These are phyloP conservation scores for Wickerhamiella occidentalis DNA, from an alignment of 805 yeast genomes.

Conservation along the genomic window DNA sequence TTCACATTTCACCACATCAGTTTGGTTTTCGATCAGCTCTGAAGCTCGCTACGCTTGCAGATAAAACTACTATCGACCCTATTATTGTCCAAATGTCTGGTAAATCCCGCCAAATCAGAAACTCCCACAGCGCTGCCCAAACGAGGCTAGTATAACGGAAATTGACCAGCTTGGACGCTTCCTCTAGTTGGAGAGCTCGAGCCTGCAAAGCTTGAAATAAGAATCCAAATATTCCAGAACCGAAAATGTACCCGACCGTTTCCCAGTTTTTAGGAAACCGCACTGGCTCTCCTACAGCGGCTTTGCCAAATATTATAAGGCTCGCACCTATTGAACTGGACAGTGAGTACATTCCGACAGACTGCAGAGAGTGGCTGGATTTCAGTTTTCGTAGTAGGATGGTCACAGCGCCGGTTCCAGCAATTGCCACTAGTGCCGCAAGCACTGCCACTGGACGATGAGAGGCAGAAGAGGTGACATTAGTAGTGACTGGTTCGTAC, in stretches of 20 bases:
- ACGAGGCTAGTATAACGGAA: slow-evolving; percentile 67
- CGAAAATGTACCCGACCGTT: slow-evolving; percentile 45
- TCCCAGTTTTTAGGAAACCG: neutral
- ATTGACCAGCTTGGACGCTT: slow-evolving; percentile 63
- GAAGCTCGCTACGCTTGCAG: slow-evolving; percentile 31
- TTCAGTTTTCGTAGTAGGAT: slow-evolving; percentile 50
- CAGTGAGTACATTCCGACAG: slow-evolving; percentile 66
- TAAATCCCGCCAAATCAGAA: slow-evolving; percentile 53
- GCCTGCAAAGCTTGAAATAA: slow-evolving; percentile 68
- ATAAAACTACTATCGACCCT: slow-evolving; percentile 59
- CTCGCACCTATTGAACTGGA: slow-evolving; percentile 45
- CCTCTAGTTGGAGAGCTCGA: slow-evolving; percentile 71
- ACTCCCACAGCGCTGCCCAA: slow-evolving; percentile 68
- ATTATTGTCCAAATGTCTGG: slow-evolving; percentile 58
- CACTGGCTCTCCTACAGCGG: slow-evolving; percentile 21
- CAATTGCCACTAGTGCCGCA: neutral
- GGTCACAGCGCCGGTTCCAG: slow-evolving; percentile 1
- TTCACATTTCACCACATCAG: too few species aligned
- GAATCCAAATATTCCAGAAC: slow-evolving; percentile 69
- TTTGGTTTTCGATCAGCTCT: too few species aligned
- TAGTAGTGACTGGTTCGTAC: too few species aligned
- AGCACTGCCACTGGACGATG: slow-evolving; percentile 22
- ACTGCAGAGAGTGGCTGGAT: slow-evolving; percentile 65
- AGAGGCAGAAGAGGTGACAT: too few species aligned
- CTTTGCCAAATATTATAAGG: too few species aligned